These are phyloP conservation scores for Colletotrichum zoysiae DNA, from an alignment of 2,329 filamentous ascomycete genomes.

Conservation along the genomic window DNA sequence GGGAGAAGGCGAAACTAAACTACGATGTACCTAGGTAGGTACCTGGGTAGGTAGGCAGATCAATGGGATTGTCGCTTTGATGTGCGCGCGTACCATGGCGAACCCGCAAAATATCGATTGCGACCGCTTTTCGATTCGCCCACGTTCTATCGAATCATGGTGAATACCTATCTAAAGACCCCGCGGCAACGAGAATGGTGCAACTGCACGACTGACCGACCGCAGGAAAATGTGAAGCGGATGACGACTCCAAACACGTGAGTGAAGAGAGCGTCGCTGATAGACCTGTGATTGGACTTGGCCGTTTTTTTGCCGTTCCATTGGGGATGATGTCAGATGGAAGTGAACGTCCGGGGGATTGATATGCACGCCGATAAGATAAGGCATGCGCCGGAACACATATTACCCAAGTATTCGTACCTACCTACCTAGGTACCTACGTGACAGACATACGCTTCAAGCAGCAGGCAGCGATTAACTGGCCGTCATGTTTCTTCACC, in stretches of 20 bases:
- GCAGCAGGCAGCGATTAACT: background rate
- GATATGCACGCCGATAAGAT: conserved; percentile 17
- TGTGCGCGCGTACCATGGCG: background rate
- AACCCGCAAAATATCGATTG: background rate
- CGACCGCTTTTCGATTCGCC: background rate
- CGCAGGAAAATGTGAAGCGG: background rate
- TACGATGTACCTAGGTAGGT: no score
- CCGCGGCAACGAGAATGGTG: background rate
- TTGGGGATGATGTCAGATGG: conserved; percentile 31
- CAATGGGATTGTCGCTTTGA: background rate
- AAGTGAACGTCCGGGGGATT: background rate
- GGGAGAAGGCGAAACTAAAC: no score
- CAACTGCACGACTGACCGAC: background rate
- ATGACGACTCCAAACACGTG: background rate
- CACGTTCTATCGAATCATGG: background rate
- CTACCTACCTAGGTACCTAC: no score
- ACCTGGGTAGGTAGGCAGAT: background rate
- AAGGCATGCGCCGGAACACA: background rate
- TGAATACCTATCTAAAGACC: background rate
- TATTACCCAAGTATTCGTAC: no score
- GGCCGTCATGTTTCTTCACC: background rate
- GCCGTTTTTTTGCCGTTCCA: background rate
- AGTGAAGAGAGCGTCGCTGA: background rate
- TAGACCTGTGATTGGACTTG: background rate
- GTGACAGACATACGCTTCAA: background rate